Percentiles rank a stretch among this genome's conserved stretches.
Conservation (phyloP, 208 protist species). For the Leishmania tropica region DNA sequence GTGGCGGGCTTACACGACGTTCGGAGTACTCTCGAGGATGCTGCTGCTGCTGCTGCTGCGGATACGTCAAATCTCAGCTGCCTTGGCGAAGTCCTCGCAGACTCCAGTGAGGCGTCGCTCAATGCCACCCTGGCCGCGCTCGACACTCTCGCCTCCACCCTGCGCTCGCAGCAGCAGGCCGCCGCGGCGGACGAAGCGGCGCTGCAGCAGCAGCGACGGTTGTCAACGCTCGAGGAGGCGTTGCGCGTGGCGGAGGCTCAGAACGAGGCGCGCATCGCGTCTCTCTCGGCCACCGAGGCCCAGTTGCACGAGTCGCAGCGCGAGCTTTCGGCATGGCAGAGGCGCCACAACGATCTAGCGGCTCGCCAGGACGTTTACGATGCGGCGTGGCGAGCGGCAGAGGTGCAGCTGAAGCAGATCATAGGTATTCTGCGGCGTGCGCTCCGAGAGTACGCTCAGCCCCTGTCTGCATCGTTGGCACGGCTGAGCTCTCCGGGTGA, state of each 20-base stretch:
- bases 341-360: neutral
- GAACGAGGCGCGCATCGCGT: conserved; percentile 1
- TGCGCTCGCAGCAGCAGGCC: neutral
- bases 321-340: conserved; percentile 14
- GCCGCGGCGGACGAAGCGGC: neutral
- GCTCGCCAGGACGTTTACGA: conserved; percentile 7
- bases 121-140: neutral
- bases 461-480: neutral
- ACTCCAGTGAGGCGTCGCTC: neutral
- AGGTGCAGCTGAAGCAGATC: conserved; percentile 2
- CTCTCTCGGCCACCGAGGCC: conserved; percentile 8
- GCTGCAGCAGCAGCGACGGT: neutral
- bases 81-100: neutral
- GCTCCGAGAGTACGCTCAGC: conserved; percentile 7
- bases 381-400: neutral
- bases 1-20: neutral
- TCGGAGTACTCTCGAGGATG: neutral
- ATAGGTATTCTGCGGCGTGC: neutral
- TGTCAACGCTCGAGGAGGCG: conserved; percentile 15
- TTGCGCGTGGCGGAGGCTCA: conserved; percentile 7
- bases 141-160: neutral
- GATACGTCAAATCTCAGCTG: neutral
- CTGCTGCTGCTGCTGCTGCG: neutral
- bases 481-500: neutral
- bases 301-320: conserved; percentile 10